Base-by-base conservation (phyloP, 2,329 filamentous ascomycete species). In the Curvularia hawaiiensis region DNA sequence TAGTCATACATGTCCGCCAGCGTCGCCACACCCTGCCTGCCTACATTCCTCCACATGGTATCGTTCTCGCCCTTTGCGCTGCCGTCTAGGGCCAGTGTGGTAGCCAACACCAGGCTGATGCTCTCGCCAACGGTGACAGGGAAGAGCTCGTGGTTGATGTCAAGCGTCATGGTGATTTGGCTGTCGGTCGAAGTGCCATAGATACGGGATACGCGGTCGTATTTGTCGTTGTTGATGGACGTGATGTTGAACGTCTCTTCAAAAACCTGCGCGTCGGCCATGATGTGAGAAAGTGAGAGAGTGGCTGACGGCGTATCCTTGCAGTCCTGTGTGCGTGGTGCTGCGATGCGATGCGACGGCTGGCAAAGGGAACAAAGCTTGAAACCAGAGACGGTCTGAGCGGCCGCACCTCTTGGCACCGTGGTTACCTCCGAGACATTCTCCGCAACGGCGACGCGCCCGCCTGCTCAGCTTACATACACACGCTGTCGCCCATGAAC, bases 141-240 rank as follows among this genome's bases (percentile, higher is more conserved):
- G 78, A 95, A 97, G 8, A 99, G 86, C 79, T 99, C 94, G 56
- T 87, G 90, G 82, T 98, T 97, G 79, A 98, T 88, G 79, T 99
- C 95, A 59, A 99, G 90, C 6, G 87, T 88, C 81, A 98, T 88
- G 63, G 86, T 84, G 30, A 90, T 91, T 83, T 68, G 85, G 78
- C 93, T 86, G 79, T 96, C 92, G 66, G 85, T 83, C 24, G 90
- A 94, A 50, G 85, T 90, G 73, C 87, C 92, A 54, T 82, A 86
- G 73, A 98, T 86, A 67, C 95, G 94, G 54, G 91, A 90, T 26
- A 97, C 94, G 64, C 94, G 91, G 80, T 98, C 95, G 79, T 99
- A 99, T 80, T 97, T 97, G 72, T 88, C 85, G 72, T 88, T 85
- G 80, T 97, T 90, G 76, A 92, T 82, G 54, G 85, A 80, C 66